Base-by-base conservation (phyloP, 1,284 basidiomycete genomes). In the Cryptococcus sp. region DNA sequence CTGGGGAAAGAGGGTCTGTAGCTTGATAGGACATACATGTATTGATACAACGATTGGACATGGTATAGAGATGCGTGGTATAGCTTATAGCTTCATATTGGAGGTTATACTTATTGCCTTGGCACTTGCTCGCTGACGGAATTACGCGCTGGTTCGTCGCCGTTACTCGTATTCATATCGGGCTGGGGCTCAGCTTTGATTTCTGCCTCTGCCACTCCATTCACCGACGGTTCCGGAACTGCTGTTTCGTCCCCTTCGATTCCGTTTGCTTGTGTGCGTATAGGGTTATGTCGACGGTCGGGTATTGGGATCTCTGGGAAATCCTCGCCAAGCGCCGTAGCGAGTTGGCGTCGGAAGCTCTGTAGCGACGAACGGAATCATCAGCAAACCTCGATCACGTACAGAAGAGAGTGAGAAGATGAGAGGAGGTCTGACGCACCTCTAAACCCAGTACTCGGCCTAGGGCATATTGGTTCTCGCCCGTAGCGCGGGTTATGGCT, bases 391-490 rank as follows among this genome's bases (percentile, higher is more conserved):
- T 13, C 31, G 39, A 13, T 47, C 23, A 42, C 4, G 5, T 6
- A 22, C 5, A 47, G 16, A 20, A 54, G 41, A 25, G 35, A 35
- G 38, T 6, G 3, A 3, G n/a, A 10, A 51, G 13, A n/a, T 17
- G 35, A 22, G 22, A 31, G 10, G 16, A 16, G 17, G n/a, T 45
- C 22, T 0, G 16, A 68, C 71, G 27, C 62, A 77, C 75, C 61
- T 76, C 76, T 10, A 77, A 59, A 22, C 76, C 76, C 2, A 76
- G 50, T 10, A 74, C 63, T 20, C 76, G 58, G 0, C 76, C 76
- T 7, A 76, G 61, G 25, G 74, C 69, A 55, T 76, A 74, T 54
- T 77, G 76, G 52, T 75, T 77, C 64, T 76, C 74, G 35, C 74
- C 74, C 1, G 71, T 72, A 1, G 73, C 74, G 25, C 73, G 56